Evolutionary conservation across 1,139 yeast genomes (phyloP), one percentile per base, ranked within the genome.

Genomic region (Lodderomyces elongisporus): DNA sequence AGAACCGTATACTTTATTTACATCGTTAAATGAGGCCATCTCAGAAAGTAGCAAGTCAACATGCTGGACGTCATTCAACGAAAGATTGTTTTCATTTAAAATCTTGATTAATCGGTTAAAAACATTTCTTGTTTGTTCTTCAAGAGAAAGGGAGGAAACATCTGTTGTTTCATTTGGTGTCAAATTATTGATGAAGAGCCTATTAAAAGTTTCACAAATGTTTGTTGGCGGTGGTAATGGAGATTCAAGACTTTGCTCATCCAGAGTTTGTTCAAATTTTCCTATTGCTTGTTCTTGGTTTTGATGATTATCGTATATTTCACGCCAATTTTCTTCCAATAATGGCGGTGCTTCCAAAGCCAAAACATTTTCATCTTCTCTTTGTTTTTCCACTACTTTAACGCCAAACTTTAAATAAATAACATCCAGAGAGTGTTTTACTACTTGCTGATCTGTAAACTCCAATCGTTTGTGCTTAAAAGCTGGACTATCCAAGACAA

Each of bases 401-500:
- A 74, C 78, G 30, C 61, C 46, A 33, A 70, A 42, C 35, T 67
- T 70, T 45, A 85, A 60, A 48, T 82, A 87, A 42, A 74, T 77
- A 1, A 87, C 95, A 36, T 79, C 87, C 26, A 69, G 64, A 1
- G 72, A 60, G 41, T 73, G 77, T 12, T 67, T 59, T 2, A 77
- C 61, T 1, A 74, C 55, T 20, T 61, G 54, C 20, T 61, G 52
- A 3, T 66, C 60, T 0, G 53, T 58, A 14, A 85, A 59, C 13
- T 60, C 63, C 31, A 89, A 55, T 38, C 60, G 65, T 33, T 77
- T 76, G 14, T 48, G 38, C 25, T 60, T 62, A 58, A 91, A 91
- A 40, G 85, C 79, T 0, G 95, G 94, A 2, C 94, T 85, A 56
- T 91, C 96, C 20, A 91, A 65, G 3, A 91, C 97, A 45, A 89